Conservation (phyloP, 306 rosid species). For the Betula pendula region DNA sequence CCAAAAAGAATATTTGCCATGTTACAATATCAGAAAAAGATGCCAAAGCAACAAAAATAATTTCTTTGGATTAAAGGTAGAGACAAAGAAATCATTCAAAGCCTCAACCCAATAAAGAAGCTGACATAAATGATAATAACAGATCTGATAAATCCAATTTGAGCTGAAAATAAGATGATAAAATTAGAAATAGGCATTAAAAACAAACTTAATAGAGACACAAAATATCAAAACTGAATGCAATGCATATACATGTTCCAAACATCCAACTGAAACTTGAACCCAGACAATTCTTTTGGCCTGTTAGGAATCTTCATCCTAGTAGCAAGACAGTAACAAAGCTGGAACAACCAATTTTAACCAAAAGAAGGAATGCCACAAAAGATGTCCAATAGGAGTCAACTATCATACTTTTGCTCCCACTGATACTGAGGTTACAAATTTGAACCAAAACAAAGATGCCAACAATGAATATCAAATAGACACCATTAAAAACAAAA, state of each 20-base stretch:
- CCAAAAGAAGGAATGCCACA: neutral
- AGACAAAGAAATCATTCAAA: neutral
- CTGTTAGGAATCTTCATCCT: neutral
- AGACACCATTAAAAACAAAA: neutral
- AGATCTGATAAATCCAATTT: neutral
- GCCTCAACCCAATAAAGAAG: neutral
- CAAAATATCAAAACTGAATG: neutral
- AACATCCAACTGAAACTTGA: neutral
- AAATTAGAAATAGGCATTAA: neutral
- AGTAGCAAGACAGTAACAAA: neutral
- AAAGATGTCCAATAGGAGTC: neutral
- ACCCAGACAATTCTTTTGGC: neutral
- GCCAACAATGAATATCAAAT: neutral
- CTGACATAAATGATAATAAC: neutral
- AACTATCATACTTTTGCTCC: slow-evolving; percentile 1
- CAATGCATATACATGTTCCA: neutral
- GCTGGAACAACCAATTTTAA: neutral
- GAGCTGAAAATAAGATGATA: neutral
- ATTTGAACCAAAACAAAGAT: neutral
- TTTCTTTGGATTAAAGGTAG: neutral
- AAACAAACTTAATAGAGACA: neutral
- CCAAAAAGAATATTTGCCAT: slow-evolving; percentile 33
- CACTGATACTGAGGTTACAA: neutral
- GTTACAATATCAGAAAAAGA: slow-evolving; percentile 17
- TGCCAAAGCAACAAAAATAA: neutral